phyloP scores from a whole-genome alignment of 176 grass and related monocot genomes.

The Oryza glumipatula region DNA sequence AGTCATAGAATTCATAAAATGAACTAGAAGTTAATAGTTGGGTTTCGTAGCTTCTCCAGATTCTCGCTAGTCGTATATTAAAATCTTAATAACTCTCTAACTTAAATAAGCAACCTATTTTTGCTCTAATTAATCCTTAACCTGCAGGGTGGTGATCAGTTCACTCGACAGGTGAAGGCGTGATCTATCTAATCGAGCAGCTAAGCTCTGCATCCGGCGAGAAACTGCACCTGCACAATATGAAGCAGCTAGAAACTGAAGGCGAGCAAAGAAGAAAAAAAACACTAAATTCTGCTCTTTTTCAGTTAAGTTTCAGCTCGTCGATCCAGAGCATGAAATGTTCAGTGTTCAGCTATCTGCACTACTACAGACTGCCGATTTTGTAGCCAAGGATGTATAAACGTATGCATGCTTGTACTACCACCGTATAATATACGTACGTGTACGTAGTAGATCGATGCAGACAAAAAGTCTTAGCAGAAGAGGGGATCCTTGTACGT shows the following conservation, averaged over 20 bases:
- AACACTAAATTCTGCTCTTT: not conserved
- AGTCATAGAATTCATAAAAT: too few relatives aligned
- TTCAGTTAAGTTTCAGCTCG: conserved; percentile 27
- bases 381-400: conserved; percentile 17
- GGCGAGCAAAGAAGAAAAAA: too few relatives aligned
- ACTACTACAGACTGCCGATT: conserved; percentile 6
- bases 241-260: not conserved
- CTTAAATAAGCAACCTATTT: not conserved
- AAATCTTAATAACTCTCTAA: too few relatives aligned
- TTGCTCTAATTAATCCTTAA: not conserved
- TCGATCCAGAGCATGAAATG: not conserved
- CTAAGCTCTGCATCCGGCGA: not conserved
- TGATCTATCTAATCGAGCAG: not conserved
- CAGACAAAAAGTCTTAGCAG: not conserved
- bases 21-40: too few relatives aligned
- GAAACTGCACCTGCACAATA: not conserved
- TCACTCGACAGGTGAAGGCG: conserved; percentile 62
- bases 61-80: too few relatives aligned
- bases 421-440: not conserved
- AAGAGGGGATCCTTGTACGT: not conserved
- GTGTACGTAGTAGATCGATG: conserved; percentile 12
- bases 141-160: conserved; percentile 79
- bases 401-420: not conserved
- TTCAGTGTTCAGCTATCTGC: conserved; percentile 5
- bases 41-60: too few relatives aligned